Conservation (phyloP, 208 protist species). For the Blechomonas ayalai region DNA sequence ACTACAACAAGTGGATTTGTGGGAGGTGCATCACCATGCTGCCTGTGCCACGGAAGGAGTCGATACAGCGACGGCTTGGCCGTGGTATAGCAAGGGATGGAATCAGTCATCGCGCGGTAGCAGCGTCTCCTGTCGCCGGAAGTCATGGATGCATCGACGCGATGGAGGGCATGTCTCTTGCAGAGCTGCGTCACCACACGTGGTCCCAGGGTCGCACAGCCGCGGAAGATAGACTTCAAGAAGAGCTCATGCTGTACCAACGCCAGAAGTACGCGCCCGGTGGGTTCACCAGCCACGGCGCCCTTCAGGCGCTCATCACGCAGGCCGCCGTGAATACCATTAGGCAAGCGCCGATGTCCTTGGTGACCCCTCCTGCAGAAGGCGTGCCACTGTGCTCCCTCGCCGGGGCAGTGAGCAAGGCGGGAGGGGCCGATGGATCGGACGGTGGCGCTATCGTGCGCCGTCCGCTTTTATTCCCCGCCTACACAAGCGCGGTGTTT, state of each 20-base stretch:
- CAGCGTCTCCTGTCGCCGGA: neutral
- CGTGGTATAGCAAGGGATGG: neutral
- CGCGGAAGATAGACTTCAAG: neutral
- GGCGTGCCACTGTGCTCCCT: conserved; percentile 1
- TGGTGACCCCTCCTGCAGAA: conserved; percentile 13
- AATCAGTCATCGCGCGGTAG: neutral
- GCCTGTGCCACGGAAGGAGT: neutral
- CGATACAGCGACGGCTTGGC: neutral
- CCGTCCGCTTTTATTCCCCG: conserved; percentile 3
- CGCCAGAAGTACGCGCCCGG: conserved; percentile 9
- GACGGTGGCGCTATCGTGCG: neutral
- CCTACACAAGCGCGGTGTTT: neutral
- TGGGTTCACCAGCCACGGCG: conserved; percentile 6
- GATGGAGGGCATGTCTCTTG: neutral
- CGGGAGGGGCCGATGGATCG: neutral
- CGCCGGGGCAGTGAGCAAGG: neutral
- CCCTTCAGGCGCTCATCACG: conserved; percentile 13
- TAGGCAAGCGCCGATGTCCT: conserved; percentile 6
- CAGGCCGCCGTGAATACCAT: conserved; percentile 6
- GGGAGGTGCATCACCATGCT: neutral
- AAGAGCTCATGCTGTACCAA: conserved; percentile 8
- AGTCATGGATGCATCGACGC: neutral
- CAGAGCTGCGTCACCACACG: conserved; percentile 3
- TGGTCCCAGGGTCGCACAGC: neutral
- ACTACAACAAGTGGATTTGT: neutral